These are phyloP conservation scores for Daldinia caldariorum DNA, from an alignment of 495 filamentous ascomycete genomes.

Conservation along the genomic window DNA sequence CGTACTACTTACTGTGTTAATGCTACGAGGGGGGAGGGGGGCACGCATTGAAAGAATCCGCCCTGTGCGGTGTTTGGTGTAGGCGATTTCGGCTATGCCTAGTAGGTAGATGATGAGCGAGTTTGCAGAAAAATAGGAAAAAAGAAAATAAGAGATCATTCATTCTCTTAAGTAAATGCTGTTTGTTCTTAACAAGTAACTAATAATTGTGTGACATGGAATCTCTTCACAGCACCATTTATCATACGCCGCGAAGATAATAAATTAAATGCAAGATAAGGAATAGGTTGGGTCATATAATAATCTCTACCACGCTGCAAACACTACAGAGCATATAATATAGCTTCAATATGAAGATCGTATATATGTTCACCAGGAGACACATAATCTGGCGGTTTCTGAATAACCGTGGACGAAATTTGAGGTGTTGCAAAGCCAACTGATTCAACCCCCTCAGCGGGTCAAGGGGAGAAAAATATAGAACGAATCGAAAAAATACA, in stretches of 20 bases:
- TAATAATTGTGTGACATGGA: neutral
- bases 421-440: neutral
- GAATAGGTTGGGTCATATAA: neutral
- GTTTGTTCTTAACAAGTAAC: neutral
- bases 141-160: slow-evolving; percentile 19
- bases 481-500: neutral
- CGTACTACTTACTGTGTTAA: slow-evolving; percentile 1
- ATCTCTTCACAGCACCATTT: no score
- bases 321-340: neutral
- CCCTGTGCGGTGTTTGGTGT: slow-evolving; percentile 10
- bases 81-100: slow-evolving; percentile 7
- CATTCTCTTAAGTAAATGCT: slow-evolving; percentile 3
- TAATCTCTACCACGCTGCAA: neutral
- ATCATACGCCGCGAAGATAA: no score
- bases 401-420: neutral
- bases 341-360: no score
- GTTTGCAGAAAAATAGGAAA: slow-evolving; percentile 12
- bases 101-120: neutral
- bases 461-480: slow-evolving; percentile 20
- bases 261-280: no score
- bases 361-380: no score
- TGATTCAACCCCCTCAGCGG: slow-evolving; percentile 17
- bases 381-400: neutral
- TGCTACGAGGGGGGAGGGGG: slow-evolving; percentile 10
- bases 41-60: slow-evolving; percentile 4